These are phyloP conservation scores for Pseudogymnoascus destructans DNA, from an alignment of 2,329 filamentous ascomycete species.

Conservation along the genomic window DNA sequence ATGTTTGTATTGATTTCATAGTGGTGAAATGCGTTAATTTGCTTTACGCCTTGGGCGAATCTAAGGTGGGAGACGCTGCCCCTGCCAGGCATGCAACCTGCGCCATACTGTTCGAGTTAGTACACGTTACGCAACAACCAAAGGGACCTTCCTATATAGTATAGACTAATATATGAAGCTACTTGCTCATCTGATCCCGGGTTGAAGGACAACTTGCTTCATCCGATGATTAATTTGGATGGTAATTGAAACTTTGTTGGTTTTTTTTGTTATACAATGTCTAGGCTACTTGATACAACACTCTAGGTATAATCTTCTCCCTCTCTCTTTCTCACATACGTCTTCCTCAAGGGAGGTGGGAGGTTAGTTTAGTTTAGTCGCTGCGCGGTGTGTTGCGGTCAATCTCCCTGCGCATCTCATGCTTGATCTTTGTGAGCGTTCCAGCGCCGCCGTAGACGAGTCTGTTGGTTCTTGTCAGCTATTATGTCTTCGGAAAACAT, in stretches of 20 bases:
- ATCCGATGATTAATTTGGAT: background rate
- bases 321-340: background rate
- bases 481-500: no score
- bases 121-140: no score
- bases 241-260: background rate
- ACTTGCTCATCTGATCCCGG: background rate
- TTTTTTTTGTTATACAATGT: background rate
- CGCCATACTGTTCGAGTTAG: background rate
- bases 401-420: slow-evolving; percentile 39
- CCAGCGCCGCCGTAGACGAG: slow-evolving; percentile 52
- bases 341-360: background rate
- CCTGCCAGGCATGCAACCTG: background rate
- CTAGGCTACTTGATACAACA: background rate
- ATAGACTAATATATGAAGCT: background rate
- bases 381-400: background rate
- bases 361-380: background rate
- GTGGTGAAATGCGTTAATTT: background rate
- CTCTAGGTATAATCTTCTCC: background rate
- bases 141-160: background rate
- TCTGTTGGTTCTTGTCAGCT: slow-evolving; percentile 15
- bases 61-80: background rate
- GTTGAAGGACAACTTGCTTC: background rate
- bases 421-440: slow-evolving; percentile 51
- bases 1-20: background rate
- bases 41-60: background rate